phyloP scores from a whole-genome alignment of 345 rosid species.

The Raphanus sativus region DNA sequence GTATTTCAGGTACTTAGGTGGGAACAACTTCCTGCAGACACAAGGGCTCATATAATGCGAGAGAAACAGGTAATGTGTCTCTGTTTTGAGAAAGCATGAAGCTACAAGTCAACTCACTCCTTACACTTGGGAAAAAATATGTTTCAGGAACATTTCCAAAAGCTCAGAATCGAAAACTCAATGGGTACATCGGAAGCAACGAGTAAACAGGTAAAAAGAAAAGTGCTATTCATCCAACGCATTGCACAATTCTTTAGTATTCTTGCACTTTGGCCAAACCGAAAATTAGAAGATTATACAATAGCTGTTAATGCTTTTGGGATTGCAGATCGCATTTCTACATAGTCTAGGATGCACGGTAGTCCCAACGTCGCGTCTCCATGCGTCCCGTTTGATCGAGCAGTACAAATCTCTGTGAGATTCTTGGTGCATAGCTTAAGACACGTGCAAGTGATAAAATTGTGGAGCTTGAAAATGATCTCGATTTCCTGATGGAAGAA shows the following conservation, averaged over 20 bases:
- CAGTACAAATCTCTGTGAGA: constrained; percentile 80
- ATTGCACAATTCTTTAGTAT: background rate
- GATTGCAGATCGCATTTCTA: constrained; percentile 62
- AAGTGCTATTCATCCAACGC: background rate
- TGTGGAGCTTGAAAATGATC: background rate
- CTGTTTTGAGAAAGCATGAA: constrained; percentile 11
- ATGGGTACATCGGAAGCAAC: constrained; percentile 84
- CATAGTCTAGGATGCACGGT: constrained; percentile 82
- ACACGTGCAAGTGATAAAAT: background rate
- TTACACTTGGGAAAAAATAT: background rate
- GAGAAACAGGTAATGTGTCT: constrained; percentile 74
- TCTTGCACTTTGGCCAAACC: background rate
- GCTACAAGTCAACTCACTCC: background rate
- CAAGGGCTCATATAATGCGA: constrained; percentile 73
- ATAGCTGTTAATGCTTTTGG: background rate
- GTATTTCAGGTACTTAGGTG: constrained; percentile 64
- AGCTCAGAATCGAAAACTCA: constrained; percentile 76
- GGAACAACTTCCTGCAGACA: constrained; percentile 92
- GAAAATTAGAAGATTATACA: background rate
- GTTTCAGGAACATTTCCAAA: constrained; percentile 83
- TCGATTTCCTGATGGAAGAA: constrained; percentile 9
- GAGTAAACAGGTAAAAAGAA: constrained; percentile 64
- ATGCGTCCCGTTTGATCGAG: constrained; percentile 86
- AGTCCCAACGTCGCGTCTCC: constrained; percentile 81
- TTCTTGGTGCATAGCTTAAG: background rate